Conservation (phyloP, 805 yeast species). For the Metschnikowia reukaufii region DNA sequence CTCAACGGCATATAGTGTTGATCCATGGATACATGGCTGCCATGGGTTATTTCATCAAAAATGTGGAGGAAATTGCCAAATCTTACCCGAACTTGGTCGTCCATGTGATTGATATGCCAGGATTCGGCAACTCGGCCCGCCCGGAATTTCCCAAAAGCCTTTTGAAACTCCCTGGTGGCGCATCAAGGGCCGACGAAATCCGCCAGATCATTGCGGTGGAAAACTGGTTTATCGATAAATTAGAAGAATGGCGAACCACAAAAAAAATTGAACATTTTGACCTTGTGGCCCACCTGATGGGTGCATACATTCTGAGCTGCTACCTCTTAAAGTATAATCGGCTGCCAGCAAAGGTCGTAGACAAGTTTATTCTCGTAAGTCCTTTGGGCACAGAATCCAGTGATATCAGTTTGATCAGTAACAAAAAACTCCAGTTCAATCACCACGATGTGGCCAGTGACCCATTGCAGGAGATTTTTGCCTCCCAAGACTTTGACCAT, state of each 20-base stretch:
- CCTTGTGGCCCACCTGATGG: conserved; percentile 44
- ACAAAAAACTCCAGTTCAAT: conserved; percentile 31
- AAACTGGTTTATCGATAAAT: conserved; percentile 42
- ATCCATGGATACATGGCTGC: conserved; percentile 49
- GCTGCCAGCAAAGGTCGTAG: conserved; percentile 18
- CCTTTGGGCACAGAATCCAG: conserved; percentile 48
- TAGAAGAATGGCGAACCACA: conserved; percentile 37
- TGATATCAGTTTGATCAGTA: conserved; percentile 33
- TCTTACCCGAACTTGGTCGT: conserved; percentile 33
- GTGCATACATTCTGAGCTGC: conserved; percentile 41
- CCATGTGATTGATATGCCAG: conserved; percentile 44
- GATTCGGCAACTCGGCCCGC: conserved; percentile 44
- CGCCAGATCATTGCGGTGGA: conserved; percentile 34
- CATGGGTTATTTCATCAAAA: conserved; percentile 41
- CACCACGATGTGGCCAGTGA: conserved; percentile 36
- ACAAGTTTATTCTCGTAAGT: conserved; percentile 32
- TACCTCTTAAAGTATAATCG: conserved; percentile 38
- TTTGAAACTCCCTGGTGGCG: conserved; percentile 20
- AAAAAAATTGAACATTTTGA: conserved; percentile 28
- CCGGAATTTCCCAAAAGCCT: conserved; percentile 37
- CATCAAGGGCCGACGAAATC: conserved; percentile 26
- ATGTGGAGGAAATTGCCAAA: conserved; percentile 32
- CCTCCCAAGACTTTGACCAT: conserved; percentile 20
- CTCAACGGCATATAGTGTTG: conserved; percentile 28
- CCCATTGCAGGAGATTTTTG: conserved; percentile 36